phyloP scores from a whole-genome alignment of 2,329 filamentous ascomycete genomes.

The Trichoderma sp. region DNA sequence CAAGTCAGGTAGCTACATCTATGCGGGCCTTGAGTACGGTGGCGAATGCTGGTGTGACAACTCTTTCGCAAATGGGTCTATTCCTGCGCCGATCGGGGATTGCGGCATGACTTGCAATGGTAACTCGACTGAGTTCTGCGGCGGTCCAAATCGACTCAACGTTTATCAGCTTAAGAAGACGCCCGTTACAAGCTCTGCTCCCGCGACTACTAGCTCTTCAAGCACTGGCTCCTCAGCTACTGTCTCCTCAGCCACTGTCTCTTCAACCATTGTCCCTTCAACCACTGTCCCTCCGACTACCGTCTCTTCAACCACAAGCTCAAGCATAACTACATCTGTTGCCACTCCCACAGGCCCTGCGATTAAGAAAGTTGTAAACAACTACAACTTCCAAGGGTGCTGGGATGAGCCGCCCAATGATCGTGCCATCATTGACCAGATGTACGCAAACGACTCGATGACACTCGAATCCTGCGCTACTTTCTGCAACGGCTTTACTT shows the following conservation, averaged over 20 bases:
- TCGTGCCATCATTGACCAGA: slow-evolving; percentile 40
- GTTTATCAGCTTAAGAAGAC: slow-evolving; percentile 37
- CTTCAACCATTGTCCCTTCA: slow-evolving; percentile 16
- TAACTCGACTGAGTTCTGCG: slow-evolving; percentile 45
- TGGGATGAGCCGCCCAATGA: slow-evolving; percentile 41
- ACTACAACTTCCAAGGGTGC: slow-evolving; percentile 44
- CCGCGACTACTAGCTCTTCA: slow-evolving; percentile 27
- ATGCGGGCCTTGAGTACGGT: slow-evolving; percentile 47
- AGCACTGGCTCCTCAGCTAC: not conserved
- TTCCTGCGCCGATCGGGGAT: slow-evolving; percentile 38
- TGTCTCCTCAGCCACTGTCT: slow-evolving; percentile 10
- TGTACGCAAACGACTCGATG: slow-evolving; percentile 41
- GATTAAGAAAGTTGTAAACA: slow-evolving; percentile 7
- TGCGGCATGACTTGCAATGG: slow-evolving; percentile 45
- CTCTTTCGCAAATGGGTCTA: slow-evolving; percentile 35
- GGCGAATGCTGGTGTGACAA: slow-evolving; percentile 48
- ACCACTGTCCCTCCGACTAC: slow-evolving; percentile 21
- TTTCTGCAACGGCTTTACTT: slow-evolving; percentile 39
- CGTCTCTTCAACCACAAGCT: not conserved
- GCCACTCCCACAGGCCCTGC: slow-evolving; percentile 33
- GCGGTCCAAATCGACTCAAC: slow-evolving; percentile 42
- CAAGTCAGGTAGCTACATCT: slow-evolving; percentile 36
- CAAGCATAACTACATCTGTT: slow-evolving; percentile 31
- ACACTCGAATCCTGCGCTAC: slow-evolving; percentile 41
- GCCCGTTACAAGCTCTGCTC: slow-evolving; percentile 34